Base-by-base conservation (phyloP, 805 yeast genomes). In the Ogataea pilisensis region DNA sequence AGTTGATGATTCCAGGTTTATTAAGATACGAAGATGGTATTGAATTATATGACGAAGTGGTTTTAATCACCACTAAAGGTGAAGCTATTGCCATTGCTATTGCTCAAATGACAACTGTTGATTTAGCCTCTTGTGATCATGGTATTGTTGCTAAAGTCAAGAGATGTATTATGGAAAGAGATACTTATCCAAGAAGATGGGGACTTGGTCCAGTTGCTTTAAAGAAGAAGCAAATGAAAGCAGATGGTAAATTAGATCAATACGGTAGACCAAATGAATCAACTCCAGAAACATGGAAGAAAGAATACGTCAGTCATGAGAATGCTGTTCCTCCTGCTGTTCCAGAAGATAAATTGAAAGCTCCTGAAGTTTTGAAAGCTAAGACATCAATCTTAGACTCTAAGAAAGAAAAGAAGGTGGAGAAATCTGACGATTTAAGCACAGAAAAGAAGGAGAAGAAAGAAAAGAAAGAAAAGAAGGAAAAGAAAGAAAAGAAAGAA, bases 131-230 rank as follows among this genome's bases (percentile, higher is more conserved):
- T 25, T 91, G 98, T 70, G 99, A 93, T 68, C 99, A 93, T 64
- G 99, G 99, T 60, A 89, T 90, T 46, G 99, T 91, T 60, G 96
- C 99, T 53, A 89, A 87, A 75, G 95, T 93, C 61, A 93, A 93
- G 78, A 86, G 99, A 75, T 91, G 98, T 75, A 93, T 93, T 58
- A 93, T 93, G 99, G 99, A 93, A 74, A 84, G 99, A 74, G 99
- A 93, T 67, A 80, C 95, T 38, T 93, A 93, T 69, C 99, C 99
- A 70, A 85, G 99, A 78, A 84, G 97, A 78, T 93, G 99, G 99
- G 99, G 99, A 48, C 73, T 93, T 57, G 99, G 99, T 57, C 99
- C 99, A 57, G 87, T 90, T 64, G 98, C 99, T 46, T 88, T 86
- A 69, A 89, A 89, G 83, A 93, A 93, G 85, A 93, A 93, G 78